phyloP scores from a whole-genome alignment of 2,329 filamentous ascomycete genomes.

The Bipolaris cookei region DNA sequence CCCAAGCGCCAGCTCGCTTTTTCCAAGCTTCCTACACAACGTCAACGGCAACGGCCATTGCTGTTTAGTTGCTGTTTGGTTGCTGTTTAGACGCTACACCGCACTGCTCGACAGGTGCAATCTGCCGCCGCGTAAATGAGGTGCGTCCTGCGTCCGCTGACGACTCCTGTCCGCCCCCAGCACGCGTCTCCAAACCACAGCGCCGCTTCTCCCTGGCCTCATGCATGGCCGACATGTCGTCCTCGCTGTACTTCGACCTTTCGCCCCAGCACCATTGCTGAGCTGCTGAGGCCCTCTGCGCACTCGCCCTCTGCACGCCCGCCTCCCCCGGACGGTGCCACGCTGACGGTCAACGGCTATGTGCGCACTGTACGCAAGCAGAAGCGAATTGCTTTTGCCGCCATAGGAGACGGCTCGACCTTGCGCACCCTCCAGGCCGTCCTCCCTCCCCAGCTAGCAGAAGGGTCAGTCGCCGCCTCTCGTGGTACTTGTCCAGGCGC shows the following conservation, averaged over 20 bases:
- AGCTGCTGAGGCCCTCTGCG: constrained; percentile 62
- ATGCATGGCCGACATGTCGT: constrained; percentile 26
- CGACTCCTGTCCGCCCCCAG: constrained; percentile 30
- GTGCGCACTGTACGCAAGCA: constrained; percentile 85
- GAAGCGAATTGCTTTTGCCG: constrained; percentile 82
- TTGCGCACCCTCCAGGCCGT: constrained; percentile 80
- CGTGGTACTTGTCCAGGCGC: constrained; percentile 10
- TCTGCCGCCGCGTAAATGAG: constrained; percentile 39
- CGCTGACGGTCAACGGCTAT: constrained; percentile 70
- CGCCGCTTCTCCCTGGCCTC: constrained; percentile 23
- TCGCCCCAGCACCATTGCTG: constrained; percentile 44
- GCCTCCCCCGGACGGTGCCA: constrained; percentile 44
- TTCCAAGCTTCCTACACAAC: constrained; percentile 24
- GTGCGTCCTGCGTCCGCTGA: constrained; percentile 31
- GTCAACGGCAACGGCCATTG: constrained; percentile 10
- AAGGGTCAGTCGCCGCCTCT: constrained; percentile 64
- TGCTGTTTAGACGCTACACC: constrained; percentile 14
- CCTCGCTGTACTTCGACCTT: constrained; percentile 41
- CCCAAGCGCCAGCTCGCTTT: constrained; percentile 20
- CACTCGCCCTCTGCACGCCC: constrained; percentile 54
- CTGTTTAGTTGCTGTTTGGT: constrained; percentile 16
- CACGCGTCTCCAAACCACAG: constrained; percentile 24
- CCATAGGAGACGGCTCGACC: constrained; percentile 86
- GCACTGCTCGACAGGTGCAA: constrained; percentile 25
- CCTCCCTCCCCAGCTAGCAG: constrained; percentile 71